Evolutionary conservation across 257 asterid species (phyloP).

Genomic region (Nicotiana tabacum): DNA sequence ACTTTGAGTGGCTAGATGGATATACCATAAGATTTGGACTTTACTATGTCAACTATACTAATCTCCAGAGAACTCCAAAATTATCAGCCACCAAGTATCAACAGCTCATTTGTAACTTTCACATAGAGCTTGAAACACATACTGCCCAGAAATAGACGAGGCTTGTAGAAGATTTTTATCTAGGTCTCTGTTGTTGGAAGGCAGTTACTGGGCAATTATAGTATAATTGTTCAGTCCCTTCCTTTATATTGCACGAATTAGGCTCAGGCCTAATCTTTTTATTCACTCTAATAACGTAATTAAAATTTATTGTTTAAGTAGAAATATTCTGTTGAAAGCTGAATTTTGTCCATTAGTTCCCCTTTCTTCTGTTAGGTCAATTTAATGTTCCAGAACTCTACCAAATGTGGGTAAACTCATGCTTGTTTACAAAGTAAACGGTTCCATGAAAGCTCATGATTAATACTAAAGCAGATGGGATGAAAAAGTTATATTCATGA

Average conservation of each 20-base stretch:
- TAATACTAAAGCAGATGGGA: background rate
- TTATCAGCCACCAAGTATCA: conserved; percentile 41
- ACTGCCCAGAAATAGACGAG: background rate
- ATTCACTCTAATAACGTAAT: conserved; percentile 9
- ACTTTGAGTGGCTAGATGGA: conserved; percentile 68
- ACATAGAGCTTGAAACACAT: conserved; percentile 12
- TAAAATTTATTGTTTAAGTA: background rate
- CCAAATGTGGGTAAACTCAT: background rate
- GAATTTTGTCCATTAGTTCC: background rate
- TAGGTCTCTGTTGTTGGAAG: background rate
- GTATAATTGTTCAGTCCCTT: background rate
- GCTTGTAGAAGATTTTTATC: background rate
- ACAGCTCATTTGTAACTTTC: conserved; percentile 23
- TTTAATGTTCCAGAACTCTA: conserved; percentile 10
- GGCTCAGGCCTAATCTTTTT: background rate
- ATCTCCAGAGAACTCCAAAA: conserved; percentile 40
- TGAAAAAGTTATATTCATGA: background rate
- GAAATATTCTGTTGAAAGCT: conserved; percentile 14
- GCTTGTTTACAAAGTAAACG: background rate
- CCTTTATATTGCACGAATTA: background rate
- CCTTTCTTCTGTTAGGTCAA: conserved; percentile 2
- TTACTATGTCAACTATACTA: conserved; percentile 33
- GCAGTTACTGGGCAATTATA: background rate
- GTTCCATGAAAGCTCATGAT: background rate
- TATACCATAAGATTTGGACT: conserved; percentile 58